Base-by-base conservation (phyloP, 768 basidiomycete genomes). In the Mrakia hoshinonis region DNA sequence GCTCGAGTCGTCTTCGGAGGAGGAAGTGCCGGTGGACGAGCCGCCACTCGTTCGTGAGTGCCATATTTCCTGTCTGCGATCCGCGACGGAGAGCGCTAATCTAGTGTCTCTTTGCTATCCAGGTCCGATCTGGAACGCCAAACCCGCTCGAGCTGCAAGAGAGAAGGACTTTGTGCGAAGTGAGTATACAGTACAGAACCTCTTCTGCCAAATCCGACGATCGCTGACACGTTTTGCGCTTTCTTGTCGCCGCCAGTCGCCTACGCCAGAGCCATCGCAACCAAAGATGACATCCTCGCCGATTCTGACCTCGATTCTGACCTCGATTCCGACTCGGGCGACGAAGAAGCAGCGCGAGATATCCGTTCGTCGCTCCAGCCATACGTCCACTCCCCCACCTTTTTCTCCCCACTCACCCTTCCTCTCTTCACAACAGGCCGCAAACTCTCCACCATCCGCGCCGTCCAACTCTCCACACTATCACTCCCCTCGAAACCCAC, bases 151-250 rank as follows among this genome's bases (percentile, higher is more conserved):
- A 7, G 31, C 58, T 31, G 31, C 58, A 36, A 36, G 58, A 34
- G 58, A 61, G 20, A 61, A 61, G 58, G 58, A 61, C 22, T 36
- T 61, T 31, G 58, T 61, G 34, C 58, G 58, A 36, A 29, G 58
- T 61, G 12, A 61, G 58, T 61, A 20, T 38, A n/a, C 7, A 43
- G 15, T 43, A 43, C n/a, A n/a, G n/a, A 43, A 43, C 15, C 58
- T 38, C 10, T 20, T 36, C 34, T 18, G 34, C 12, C 3, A 20
- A 22, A 7, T 3, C 6, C 22, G 7, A 36, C 58, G n/a, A n/a
- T n/a, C n/a, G 31, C 58, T 60, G 36, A 38, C 34, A 9, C 36
- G 20, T 13, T 18, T 61, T 2, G 4, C 22, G 13, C 1, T 18
- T 4, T 36, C 58, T 20, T 6, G 22, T 39, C 58, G 6, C 6